phyloP scores from a whole-genome alignment of 257 asterid species.

The Petunia secreta region DNA sequence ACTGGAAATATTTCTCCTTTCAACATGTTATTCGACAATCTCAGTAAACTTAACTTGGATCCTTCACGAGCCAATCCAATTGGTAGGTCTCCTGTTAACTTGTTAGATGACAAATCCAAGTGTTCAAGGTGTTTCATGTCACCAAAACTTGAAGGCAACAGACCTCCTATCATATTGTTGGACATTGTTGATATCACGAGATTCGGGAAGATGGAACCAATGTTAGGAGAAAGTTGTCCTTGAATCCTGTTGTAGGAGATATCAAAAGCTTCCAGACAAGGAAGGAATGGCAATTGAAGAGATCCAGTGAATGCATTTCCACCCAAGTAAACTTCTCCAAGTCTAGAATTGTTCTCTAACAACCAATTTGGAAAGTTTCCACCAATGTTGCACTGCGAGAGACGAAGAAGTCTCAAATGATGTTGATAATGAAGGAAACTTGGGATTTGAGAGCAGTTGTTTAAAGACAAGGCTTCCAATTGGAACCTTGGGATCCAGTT shows the following conservation, averaged over 20 bases:
- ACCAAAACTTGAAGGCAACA: conserved; percentile 26
- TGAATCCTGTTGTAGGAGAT: conserved; percentile 17
- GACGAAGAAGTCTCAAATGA: conserved; percentile 1
- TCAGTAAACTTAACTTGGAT: not conserved
- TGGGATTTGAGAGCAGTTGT: not conserved
- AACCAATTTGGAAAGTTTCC: conserved; percentile 30
- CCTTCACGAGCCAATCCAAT: not conserved
- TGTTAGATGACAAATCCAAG: conserved; percentile 32
- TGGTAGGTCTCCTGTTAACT: conserved; percentile 29
- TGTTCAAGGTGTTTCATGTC: not conserved
- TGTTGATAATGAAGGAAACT: conserved; percentile 23
- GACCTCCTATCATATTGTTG: conserved; percentile 24
- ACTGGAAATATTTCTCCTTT: conserved; percentile 5
- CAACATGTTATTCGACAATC: conserved; percentile 23
- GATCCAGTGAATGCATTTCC: conserved; percentile 21
- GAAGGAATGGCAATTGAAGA: conserved; percentile 10
- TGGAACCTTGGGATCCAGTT: conserved; percentile 16
- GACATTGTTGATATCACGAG: conserved; percentile 3
- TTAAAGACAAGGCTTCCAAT: conserved; percentile 12
- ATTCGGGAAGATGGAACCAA: conserved; percentile 11
- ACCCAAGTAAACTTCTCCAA: conserved; percentile 12
- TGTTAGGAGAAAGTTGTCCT: conserved; percentile 7
- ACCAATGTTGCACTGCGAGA: conserved; percentile 8
- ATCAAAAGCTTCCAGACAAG: conserved; percentile 4
- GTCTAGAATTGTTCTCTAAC: conserved; percentile 23